Percentiles rank a stretch among this genome's conserved stretches.
Conservation (phyloP, 768 basidiomycete genomes). For the Boletus rex-veris region DNA sequence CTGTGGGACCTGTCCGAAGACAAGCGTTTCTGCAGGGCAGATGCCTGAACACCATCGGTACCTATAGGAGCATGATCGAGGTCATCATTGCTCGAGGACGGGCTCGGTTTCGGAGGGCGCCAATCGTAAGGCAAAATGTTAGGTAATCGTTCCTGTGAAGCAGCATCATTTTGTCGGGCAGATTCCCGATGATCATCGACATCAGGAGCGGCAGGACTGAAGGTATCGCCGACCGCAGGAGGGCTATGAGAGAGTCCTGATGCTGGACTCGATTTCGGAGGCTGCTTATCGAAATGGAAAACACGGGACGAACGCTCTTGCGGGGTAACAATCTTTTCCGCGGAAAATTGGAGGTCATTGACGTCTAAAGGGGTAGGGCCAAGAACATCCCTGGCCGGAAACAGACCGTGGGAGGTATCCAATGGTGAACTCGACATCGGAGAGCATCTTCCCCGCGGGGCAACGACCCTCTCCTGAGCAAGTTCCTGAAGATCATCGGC, state of each 20-base stretch:
- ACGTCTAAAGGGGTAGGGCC: no score
- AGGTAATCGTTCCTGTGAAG: neutral
- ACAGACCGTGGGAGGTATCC: neutral
- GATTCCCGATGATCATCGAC: neutral
- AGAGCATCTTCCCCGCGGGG: neutral
- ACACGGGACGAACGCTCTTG: neutral
- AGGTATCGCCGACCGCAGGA: neutral
- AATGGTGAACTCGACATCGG: neutral
- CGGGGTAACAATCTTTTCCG: neutral
- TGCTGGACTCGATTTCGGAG: neutral
- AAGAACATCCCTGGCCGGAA: neutral
- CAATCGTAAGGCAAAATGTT: neutral
- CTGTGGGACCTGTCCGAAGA: neutral
- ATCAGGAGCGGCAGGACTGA: no score
- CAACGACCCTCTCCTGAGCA: neutral
- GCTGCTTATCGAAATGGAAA: neutral
- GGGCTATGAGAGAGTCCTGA: neutral
- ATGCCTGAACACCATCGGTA: neutral
- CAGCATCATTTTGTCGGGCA: neutral
- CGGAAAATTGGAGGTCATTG: neutral
- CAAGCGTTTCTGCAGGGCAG: neutral
- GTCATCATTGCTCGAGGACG: neutral
- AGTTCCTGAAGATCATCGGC: neutral
- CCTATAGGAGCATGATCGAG: neutral
- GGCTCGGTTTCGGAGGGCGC: neutral